These are phyloP conservation scores for Epichloe uncinata DNA, from an alignment of 2,329 filamentous ascomycete species.

Conservation along the genomic window DNA sequence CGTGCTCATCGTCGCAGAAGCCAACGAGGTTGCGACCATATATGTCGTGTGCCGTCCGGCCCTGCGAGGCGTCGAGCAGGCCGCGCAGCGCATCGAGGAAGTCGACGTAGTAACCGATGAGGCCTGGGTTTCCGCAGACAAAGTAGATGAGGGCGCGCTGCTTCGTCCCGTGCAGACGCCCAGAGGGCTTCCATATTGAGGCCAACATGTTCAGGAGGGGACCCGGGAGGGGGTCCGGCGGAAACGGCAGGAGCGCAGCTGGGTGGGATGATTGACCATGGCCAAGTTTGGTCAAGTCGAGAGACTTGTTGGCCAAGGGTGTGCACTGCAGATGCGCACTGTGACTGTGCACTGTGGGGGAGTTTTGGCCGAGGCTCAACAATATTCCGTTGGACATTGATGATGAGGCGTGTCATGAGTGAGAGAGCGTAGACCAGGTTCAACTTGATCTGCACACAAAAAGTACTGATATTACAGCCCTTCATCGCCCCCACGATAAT, in stretches of 20 bases:
- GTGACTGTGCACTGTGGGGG: too few relatives aligned
- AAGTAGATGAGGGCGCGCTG: conserved; percentile 49
- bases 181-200: conserved; percentile 19
- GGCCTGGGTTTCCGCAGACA: conserved; percentile 63
- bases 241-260: too few relatives aligned
- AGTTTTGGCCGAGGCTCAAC: too few relatives aligned
- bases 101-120: conserved; percentile 58
- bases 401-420: too few relatives aligned
- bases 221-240: background rate
- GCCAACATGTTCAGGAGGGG: conserved; percentile 8
- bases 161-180: conserved; percentile 8
- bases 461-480: background rate
- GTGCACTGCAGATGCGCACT: too few relatives aligned
- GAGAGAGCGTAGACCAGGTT: background rate
- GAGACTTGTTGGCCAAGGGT: too few relatives aligned
- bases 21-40: conserved; percentile 45
- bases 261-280: too few relatives aligned
- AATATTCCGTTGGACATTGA: too few relatives aligned
- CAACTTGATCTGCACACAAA: background rate
- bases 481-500: background rate
- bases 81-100: conserved; percentile 48
- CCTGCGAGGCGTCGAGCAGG: conserved; percentile 33
- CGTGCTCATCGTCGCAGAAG: conserved; percentile 40
- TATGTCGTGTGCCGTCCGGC: conserved; percentile 34
- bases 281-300: too few relatives aligned